phyloP scores from a whole-genome alignment of 768 basidiomycete species.

The Dacryopinax primogenitus region DNA sequence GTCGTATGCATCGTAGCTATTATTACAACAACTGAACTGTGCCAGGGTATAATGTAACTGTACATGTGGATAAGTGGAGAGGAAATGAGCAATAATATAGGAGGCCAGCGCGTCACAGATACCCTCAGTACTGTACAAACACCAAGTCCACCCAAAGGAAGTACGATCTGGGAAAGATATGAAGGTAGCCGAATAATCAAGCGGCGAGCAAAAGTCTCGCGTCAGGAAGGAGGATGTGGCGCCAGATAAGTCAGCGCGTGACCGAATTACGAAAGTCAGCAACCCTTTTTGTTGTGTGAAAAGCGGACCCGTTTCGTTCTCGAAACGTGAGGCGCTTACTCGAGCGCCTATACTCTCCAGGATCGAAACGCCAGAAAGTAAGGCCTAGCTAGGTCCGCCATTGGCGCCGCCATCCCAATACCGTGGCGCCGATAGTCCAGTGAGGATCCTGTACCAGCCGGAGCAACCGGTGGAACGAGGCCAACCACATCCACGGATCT shows the following conservation, averaged over 20 bases:
- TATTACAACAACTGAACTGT: slow-evolving; percentile 9
- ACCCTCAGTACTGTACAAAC: slow-evolving; percentile 1
- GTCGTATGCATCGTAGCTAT: not conserved
- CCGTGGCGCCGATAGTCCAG: not conserved
- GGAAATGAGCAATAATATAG: not conserved
- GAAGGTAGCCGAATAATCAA: not conserved
- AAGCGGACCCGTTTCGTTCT: not conserved
- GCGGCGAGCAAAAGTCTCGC: not conserved
- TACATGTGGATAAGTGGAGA: slow-evolving; percentile 1
- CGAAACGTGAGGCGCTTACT: not conserved
- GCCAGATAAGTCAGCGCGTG: too few relatives aligned
- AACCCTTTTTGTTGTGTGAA: not conserved
- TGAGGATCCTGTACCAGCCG: not conserved
- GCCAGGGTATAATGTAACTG: slow-evolving; percentile 1
- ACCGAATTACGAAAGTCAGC: too few relatives aligned
- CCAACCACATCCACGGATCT: not conserved
- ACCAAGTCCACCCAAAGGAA: not conserved
- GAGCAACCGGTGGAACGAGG: not conserved
- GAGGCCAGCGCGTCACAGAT: slow-evolving; percentile 5
- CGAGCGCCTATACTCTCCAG: not conserved
- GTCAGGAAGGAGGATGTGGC: not conserved
- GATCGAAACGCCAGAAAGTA: not conserved
- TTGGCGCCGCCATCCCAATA: not conserved
- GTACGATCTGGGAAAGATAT: not conserved
- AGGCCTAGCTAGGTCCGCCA: not conserved